Percentiles rank a stretch among this genome's conserved stretches.
phyloP scores from a whole-genome alignment of 345 rosid species.

The Eucalyptus virginea region DNA sequence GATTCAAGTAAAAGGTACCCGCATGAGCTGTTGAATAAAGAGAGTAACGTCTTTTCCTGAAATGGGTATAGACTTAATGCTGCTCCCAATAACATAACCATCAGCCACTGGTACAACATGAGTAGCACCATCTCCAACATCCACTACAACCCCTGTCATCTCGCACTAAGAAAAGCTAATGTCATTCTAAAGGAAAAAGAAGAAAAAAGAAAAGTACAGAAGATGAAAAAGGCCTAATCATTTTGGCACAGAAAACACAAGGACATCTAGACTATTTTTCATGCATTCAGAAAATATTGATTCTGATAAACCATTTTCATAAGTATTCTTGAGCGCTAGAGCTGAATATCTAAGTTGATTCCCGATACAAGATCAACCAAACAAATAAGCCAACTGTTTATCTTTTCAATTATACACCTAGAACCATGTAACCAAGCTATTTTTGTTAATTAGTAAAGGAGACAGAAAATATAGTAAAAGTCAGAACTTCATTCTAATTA shows the following conservation, averaged over 20 bases:
- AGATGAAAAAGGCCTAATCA: background rate
- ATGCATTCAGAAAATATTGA: background rate
- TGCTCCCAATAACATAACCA: slow-evolving; percentile 94
- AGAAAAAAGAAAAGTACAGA: background rate
- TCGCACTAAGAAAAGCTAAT: slow-evolving; percentile 62
- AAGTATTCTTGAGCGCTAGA: background rate
- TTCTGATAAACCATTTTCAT: background rate
- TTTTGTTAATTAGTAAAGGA: background rate
- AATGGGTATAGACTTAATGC: slow-evolving; percentile 84
- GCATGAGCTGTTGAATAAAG: slow-evolving; percentile 95
- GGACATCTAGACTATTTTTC: background rate
- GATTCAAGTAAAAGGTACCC: slow-evolving; percentile 33
- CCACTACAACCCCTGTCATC: slow-evolving; percentile 99
- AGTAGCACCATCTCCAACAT: slow-evolving; percentile 96
- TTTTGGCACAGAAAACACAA: background rate
- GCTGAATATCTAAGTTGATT: background rate
- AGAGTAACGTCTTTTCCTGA: slow-evolving; percentile 87
- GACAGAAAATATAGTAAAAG: background rate
- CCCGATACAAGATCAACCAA: background rate
- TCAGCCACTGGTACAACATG: slow-evolving; percentile 97
- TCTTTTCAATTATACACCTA: background rate
- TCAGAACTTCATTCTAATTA: background rate
- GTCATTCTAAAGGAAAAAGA: slow-evolving; percentile 24
- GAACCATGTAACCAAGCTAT: background rate
- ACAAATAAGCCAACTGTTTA: background rate